These are phyloP conservation scores for Suillus decipiens DNA, from an alignment of 768 basidiomycete genomes.

Conservation along the genomic window DNA sequence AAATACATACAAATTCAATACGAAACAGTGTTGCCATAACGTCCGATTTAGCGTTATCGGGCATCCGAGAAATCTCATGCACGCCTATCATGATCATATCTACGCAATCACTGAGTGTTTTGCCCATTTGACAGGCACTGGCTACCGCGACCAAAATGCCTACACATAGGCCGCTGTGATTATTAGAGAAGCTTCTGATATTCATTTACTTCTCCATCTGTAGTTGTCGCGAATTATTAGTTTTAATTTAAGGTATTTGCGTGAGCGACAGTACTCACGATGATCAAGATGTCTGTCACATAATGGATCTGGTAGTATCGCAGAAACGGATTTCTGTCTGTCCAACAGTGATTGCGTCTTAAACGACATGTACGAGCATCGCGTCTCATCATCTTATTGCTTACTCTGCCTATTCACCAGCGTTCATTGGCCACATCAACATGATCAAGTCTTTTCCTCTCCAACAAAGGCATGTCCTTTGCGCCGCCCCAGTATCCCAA, in stretches of 20 bases:
- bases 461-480: constrained; percentile 68
- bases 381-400: not conserved
- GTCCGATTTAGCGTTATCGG: not conserved
- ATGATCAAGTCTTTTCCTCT: constrained; percentile 65
- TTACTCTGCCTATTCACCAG: constrained; percentile 54
- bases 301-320: not conserved
- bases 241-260: not conserved
- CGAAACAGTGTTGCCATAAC: not conserved
- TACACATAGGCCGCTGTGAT: no score
- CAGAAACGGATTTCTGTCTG: not conserved
- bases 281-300: no score
- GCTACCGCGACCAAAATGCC: no score
- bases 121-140: no score
- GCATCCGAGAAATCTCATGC: not conserved
- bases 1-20: not conserved
- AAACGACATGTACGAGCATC: not conserved
- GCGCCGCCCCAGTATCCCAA: constrained; percentile 24
- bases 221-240: not conserved
- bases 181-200: not conserved
- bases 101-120: no score
- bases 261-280: not conserved
- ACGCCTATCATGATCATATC: not conserved
- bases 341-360: not conserved
- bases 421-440: constrained; percentile 64
- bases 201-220: not conserved